Evolutionary conservation across 495 filamentous ascomycete species (phyloP).

Genomic region (Astrothelium macrocarpum): DNA sequence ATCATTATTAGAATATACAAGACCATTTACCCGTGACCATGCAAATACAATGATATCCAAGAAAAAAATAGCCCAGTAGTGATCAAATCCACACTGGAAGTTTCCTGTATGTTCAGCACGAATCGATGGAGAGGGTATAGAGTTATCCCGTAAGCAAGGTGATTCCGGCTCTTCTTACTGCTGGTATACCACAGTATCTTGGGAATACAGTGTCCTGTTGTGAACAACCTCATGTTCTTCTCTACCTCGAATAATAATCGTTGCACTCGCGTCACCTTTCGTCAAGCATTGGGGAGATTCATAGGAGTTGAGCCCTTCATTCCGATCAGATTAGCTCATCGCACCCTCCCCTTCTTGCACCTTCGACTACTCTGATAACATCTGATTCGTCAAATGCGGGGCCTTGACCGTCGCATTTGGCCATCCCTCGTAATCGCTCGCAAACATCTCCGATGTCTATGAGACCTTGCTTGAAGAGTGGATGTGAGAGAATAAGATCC

Average conservation of each 20-base stretch:
- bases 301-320: not conserved
- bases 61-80: no score
- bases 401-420: conserved; percentile 84
- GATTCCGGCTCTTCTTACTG: not conserved
- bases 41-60: not conserved
- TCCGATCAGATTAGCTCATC: conserved; percentile 29
- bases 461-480: conserved; percentile 66
- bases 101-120: not conserved
- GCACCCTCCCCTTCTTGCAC: conserved; percentile 41
- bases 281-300: not conserved
- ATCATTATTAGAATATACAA: not conserved
- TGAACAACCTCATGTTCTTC: not conserved
- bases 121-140: not conserved
- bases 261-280: not conserved
- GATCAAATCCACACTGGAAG: no score
- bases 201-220: not conserved
- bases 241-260: not conserved
- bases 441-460: conserved; percentile 76
- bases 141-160: not conserved
- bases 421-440: conserved; percentile 60
- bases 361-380: conserved; percentile 65
- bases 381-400: conserved; percentile 78
- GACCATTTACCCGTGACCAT: not conserved
- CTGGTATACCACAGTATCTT: not conserved
- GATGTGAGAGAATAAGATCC: conserved; percentile 82